Conservation (phyloP, 139 green algal species). For the Ettlia oleoabundans region DNA sequence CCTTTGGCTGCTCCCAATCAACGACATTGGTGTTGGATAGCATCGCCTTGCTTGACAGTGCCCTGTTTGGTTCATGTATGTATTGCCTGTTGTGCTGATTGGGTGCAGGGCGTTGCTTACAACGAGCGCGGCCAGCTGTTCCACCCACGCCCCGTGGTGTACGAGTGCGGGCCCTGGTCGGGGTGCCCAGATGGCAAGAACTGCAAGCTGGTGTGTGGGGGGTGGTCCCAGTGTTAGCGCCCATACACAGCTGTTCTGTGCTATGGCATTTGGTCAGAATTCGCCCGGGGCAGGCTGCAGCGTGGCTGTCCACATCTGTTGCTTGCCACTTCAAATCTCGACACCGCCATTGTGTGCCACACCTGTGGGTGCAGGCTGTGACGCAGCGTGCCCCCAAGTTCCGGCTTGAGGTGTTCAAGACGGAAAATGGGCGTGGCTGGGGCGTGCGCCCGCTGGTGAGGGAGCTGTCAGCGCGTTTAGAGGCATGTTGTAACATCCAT, state of each 20-base stretch:
- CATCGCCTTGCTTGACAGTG: too few species aligned
- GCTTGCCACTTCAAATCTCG: too few species aligned
- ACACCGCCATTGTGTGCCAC: too few species aligned
- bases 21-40: too few species aligned
- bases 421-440: constrained; percentile 48
- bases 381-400: constrained; percentile 42
- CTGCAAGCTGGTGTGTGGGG: constrained; percentile 37
- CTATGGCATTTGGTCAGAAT: too few species aligned
- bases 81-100: not conserved
- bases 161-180: constrained; percentile 58
- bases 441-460: constrained; percentile 55
- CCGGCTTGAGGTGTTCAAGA: constrained; percentile 65
- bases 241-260: too few species aligned
- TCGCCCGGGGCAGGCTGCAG: too few species aligned
- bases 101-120: constrained; percentile 57
- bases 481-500: too few species aligned
- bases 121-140: constrained; percentile 19
- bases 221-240: not conserved
- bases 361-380: constrained; percentile 26
- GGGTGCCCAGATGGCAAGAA: constrained; percentile 36
- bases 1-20: too few species aligned
- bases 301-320: too few species aligned
- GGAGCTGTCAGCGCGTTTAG: too few species aligned
- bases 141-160: constrained; percentile 28
- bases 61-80: too few species aligned